phyloP scores from a whole-genome alignment of 257 asterid species.

The Nyctanthes arbortristis region DNA sequence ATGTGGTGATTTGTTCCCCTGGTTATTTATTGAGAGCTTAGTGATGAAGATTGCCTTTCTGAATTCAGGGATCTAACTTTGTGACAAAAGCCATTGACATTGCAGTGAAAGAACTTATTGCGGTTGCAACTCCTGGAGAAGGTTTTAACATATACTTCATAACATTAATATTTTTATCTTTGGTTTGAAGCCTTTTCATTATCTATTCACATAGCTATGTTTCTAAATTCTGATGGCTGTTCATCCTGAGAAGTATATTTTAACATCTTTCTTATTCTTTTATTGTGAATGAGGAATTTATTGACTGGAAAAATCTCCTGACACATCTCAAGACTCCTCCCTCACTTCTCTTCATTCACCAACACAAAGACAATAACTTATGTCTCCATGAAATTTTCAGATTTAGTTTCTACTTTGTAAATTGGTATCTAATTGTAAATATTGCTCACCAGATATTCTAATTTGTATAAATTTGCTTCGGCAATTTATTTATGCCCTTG shows the following conservation, averaged over 20 bases:
- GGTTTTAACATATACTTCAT: constrained; percentile 47
- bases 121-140: constrained; percentile 67
- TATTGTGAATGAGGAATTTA: no score
- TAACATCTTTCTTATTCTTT: neutral
- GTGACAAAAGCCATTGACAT: constrained; percentile 61
- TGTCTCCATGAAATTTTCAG: no score
- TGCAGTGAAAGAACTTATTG: constrained; percentile 63
- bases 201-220: neutral
- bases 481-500: neutral
- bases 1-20: neutral
- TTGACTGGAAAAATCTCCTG: no score
- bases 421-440: neutral
- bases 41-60: constrained; percentile 6
- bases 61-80: constrained; percentile 58
- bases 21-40: neutral
- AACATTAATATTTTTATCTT: neutral
- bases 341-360: no score
- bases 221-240: constrained; percentile 9
- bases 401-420: neutral
- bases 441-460: neutral
- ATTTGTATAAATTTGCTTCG: constrained; percentile 11
- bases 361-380: no score
- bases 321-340: no score
- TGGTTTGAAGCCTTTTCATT: constrained; percentile 16
- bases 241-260: neutral